Base-by-base conservation (phyloP, 208 protist genomes). In the Leishmania aethiopica region DNA sequence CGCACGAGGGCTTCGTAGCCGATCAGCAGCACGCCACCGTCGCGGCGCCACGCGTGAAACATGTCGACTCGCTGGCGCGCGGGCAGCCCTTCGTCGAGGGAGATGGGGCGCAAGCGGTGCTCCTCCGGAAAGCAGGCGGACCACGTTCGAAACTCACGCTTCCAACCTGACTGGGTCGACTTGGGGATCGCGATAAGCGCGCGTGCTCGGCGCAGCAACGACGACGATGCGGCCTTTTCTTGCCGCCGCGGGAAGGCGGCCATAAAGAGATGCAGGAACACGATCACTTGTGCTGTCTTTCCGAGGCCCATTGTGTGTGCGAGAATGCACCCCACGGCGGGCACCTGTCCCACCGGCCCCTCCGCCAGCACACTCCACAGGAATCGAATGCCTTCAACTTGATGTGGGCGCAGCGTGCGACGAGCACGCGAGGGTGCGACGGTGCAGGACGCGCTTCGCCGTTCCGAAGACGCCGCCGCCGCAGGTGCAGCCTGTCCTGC, bases 301-400 rank as follows among this genome's bases (percentile, higher is more conserved):
- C 95, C 95, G 11, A 97, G 92, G 35, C 95, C 95, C 95, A 97
- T 97, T 0, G 95, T 95, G 87, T 97, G 95, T 0, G 95, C 92
- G 8, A 97, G 86, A 66, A 97, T 94, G 81, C 89, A 92, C 37
- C 95, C 95, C 32, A 96, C 91, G 7, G 93, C 86, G 2, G 93
- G 95, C 42, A 97, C 95, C 76, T 86, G 75, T 0, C 92, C 92
- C 8, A 92, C 91, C 55, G 95, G 93, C 3, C 90, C 89, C 49
- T 97, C 93, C 13, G 84, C 90, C 17, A 97, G 88, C 42, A 91
- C 79, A 73, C 86, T 91, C 92, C 93, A 97, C 67, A 97, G 76
- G 72, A 96, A 97, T 49, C 95, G 95, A 66, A 97, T 96, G 15
- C 95, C 95, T 13, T 93, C 84, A 10, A 97, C 57, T 74, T 97